Evolutionary conservation across 495 filamentous ascomycete genomes (phyloP).

Genomic region (Barbatosphaeria neglecta): DNA sequence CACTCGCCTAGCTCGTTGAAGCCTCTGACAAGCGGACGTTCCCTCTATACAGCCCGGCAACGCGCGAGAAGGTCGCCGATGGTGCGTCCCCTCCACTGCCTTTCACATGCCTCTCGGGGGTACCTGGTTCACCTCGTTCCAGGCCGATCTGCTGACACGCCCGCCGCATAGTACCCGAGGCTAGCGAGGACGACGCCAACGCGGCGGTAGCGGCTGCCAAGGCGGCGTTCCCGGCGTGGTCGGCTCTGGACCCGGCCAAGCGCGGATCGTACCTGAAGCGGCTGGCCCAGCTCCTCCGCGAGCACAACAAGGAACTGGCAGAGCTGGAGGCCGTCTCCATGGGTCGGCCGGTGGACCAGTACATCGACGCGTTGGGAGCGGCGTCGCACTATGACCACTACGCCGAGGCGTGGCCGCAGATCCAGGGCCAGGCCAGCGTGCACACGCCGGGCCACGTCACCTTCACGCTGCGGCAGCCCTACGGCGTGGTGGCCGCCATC

Average conservation of each 20-base stretch:
- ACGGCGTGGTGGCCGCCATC: slow-evolving; percentile 85
- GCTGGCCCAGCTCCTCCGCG: slow-evolving; percentile 36
- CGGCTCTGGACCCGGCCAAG: slow-evolving; percentile 28
- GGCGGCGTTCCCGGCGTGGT: slow-evolving; percentile 48
- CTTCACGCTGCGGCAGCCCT: slow-evolving; percentile 78
- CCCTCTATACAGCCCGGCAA: slow-evolving; percentile 20
- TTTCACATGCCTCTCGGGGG: neutral
- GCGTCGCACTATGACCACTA: slow-evolving; percentile 20
- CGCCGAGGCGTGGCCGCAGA: slow-evolving; percentile 18
- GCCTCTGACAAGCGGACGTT: slow-evolving; percentile 23
- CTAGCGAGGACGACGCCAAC: slow-evolving; percentile 37
- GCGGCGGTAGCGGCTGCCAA: slow-evolving; percentile 47
- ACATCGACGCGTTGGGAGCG: slow-evolving; percentile 18
- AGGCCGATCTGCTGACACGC: too few relatives aligned
- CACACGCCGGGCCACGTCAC: slow-evolving; percentile 70
- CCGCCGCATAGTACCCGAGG: slow-evolving; percentile 15
- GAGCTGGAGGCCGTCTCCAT: slow-evolving; percentile 42
- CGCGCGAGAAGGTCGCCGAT: slow-evolving; percentile 13
- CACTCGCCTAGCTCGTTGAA: slow-evolving; percentile 17
- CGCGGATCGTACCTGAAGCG: slow-evolving; percentile 38
- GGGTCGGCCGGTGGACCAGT: slow-evolving; percentile 29
- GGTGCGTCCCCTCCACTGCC: slow-evolving; percentile 4
- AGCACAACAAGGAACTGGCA: slow-evolving; percentile 37
- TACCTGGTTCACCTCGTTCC: neutral
- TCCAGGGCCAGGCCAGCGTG: slow-evolving; percentile 69